phyloP scores from a whole-genome alignment of 805 yeast species.

The Suhomyces emberorum region DNA sequence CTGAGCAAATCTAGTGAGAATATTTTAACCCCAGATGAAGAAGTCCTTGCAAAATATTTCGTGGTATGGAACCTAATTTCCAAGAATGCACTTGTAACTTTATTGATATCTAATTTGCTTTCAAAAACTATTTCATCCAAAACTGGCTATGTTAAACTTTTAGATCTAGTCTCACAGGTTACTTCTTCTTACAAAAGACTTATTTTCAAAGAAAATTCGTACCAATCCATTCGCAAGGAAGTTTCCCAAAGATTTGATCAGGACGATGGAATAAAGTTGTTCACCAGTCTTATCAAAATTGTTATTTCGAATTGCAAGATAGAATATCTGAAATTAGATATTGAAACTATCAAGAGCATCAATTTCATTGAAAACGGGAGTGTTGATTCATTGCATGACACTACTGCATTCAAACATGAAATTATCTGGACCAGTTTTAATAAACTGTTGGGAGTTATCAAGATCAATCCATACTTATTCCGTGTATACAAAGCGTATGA shows the following conservation, averaged over 20 bases:
- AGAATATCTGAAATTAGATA: constrained; percentile 6
- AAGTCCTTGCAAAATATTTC: constrained; percentile 9
- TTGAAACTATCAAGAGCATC: constrained; percentile 2
- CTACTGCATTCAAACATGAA: constrained; percentile 3
- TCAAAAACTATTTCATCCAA: constrained; percentile 17
- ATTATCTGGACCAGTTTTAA: background rate
- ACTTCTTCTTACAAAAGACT: constrained; percentile 10
- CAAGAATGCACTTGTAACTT: constrained; percentile 12
- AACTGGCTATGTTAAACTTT: constrained; percentile 15
- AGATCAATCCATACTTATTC: constrained; percentile 21
- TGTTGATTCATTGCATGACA: background rate
- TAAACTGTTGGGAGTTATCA: constrained; percentile 16
- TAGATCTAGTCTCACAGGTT: constrained; percentile 14
- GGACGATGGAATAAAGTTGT: constrained; percentile 19
- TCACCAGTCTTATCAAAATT: constrained; percentile 15
- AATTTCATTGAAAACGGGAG: no score
- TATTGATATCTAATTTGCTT: constrained; percentile 17
- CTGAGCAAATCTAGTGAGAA: background rate
- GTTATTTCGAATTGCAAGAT: constrained; percentile 14
- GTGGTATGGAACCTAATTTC: constrained; percentile 15
- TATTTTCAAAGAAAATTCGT: constrained; percentile 9
- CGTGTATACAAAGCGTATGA: constrained; percentile 12
- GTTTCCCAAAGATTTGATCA: constrained; percentile 12
- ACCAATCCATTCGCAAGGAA: constrained; percentile 6
- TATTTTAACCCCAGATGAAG: constrained; percentile 8